Conservation (phyloP, 192 early-diverging fungal genomes). For the Haplosporangium gracile region DNA sequence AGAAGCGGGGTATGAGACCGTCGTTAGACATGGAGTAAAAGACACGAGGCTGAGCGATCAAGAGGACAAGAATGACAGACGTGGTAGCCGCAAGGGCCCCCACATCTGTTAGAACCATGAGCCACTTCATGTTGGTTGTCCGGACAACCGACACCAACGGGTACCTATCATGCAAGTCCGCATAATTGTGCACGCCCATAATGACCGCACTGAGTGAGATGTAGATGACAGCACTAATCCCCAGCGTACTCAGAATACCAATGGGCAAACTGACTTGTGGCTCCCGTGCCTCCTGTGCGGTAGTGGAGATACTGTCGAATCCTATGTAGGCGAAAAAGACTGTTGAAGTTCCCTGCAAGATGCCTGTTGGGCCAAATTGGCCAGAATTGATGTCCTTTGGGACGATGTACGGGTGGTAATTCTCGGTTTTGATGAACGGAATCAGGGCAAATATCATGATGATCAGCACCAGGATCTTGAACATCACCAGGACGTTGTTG, state of each 20-base stretch:
- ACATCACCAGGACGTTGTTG: slow-evolving; percentile 76
- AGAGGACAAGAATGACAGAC: slow-evolving; percentile 80
- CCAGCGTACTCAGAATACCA: slow-evolving; percentile 86
- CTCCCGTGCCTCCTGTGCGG: slow-evolving; percentile 84
- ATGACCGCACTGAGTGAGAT: slow-evolving; percentile 72
- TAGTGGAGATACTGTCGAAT: slow-evolving; percentile 90
- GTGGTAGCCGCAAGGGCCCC: slow-evolving; percentile 84
- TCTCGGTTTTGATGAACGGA: slow-evolving; percentile 74
- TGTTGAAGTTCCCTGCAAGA: slow-evolving; percentile 78
- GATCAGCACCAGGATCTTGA: slow-evolving; percentile 81
- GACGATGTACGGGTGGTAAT: slow-evolving; percentile 87
- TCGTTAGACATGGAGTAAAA: slow-evolving; percentile 92
- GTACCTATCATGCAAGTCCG: slow-evolving; percentile 55
- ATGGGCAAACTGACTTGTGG: slow-evolving; percentile 88
- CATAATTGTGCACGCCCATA: slow-evolving; percentile 79
- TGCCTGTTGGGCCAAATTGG: slow-evolving; percentile 76
- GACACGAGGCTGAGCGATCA: slow-evolving; percentile 91
- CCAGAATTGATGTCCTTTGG: slow-evolving; percentile 55
- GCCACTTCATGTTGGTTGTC: slow-evolving; percentile 68
- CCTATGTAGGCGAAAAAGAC: slow-evolving; percentile 91
- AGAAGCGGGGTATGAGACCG: slow-evolving; percentile 82
- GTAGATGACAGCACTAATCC: slow-evolving; percentile 85
- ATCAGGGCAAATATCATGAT: slow-evolving; percentile 86
- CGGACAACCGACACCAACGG: slow-evolving; percentile 68
- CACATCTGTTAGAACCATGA: slow-evolving; percentile 81